Conservation (phyloP, 2,329 filamentous ascomycete species). For the Emydomyces testavorans region DNA sequence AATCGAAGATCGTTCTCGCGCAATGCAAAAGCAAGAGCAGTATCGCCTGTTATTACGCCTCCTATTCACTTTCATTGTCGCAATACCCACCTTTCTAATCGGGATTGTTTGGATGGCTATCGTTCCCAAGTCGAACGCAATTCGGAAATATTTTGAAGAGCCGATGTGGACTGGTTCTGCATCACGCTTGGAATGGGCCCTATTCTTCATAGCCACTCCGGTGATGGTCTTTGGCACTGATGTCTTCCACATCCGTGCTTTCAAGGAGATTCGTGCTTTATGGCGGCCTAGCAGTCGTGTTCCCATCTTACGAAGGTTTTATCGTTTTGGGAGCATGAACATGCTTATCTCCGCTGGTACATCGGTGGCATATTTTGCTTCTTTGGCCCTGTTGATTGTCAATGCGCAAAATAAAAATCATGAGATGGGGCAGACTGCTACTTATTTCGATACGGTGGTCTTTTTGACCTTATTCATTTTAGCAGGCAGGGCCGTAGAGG, state of each 20-base stretch:
- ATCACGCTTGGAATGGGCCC: slow-evolving; percentile 62
- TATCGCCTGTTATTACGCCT: slow-evolving; percentile 58
- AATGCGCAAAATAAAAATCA: slow-evolving; percentile 32
- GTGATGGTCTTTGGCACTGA: slow-evolving; percentile 81
- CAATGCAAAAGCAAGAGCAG: slow-evolving; percentile 60
- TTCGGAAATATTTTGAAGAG: slow-evolving; percentile 56
- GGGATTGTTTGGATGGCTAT: slow-evolving; percentile 88
- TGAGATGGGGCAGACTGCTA: slow-evolving; percentile 44
- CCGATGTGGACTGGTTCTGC: slow-evolving; percentile 59
- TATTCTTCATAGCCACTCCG: slow-evolving; percentile 71
- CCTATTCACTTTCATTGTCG: slow-evolving; percentile 54
- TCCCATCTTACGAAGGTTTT: slow-evolving; percentile 63
- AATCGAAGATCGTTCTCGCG: slow-evolving; percentile 66
- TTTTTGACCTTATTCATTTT: slow-evolving; percentile 85
- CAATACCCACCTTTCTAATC: slow-evolving; percentile 74
- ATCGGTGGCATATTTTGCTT: slow-evolving; percentile 75
- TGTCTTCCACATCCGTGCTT: slow-evolving; percentile 65
- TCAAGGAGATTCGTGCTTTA: slow-evolving; percentile 65
- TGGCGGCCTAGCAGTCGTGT: slow-evolving; percentile 67
- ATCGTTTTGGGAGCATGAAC: slow-evolving; percentile 95
- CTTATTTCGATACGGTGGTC: slow-evolving; percentile 85
- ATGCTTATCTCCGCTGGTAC: slow-evolving; percentile 83
- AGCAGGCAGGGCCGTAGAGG: slow-evolving; percentile 50
- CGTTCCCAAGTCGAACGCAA: slow-evolving; percentile 47
- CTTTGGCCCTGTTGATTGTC: slow-evolving; percentile 63